Evolutionary conservation across 2,329 filamentous ascomycete species (phyloP).

Genomic region (Metarhizium brunneum): DNA sequence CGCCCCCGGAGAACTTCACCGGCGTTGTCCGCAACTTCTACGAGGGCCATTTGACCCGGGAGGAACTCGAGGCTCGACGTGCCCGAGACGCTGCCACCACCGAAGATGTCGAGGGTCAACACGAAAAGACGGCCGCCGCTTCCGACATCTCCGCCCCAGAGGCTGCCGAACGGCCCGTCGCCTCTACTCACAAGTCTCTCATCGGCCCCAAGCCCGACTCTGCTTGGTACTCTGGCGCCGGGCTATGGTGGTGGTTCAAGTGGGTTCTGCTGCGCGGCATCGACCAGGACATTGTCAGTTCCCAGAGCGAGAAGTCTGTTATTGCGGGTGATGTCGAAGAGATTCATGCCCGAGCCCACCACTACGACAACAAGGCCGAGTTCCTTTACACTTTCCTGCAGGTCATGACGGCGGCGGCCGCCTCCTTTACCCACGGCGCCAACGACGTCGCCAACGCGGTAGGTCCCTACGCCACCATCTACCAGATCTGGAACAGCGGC

Average conservation of each 20-base stretch:
- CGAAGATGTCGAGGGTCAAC: conserved; percentile 15
- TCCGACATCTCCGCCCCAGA: conserved; percentile 4
- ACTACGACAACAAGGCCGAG: conserved; percentile 54
- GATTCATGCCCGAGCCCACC: conserved; percentile 45
- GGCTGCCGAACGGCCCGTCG: conserved; percentile 20
- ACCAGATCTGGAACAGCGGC: conserved; percentile 46
- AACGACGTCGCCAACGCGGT: conserved; percentile 58
- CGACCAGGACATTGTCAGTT: conserved; percentile 30
- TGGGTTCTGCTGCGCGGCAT: conserved; percentile 37
- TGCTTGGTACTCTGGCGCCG: conserved; percentile 31
- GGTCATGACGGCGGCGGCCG: conserved; percentile 50
- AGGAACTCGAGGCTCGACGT: conserved; percentile 37
- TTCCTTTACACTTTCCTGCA: conserved; percentile 53
- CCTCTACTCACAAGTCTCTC: conserved; percentile 19
- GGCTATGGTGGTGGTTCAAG: conserved; percentile 36
- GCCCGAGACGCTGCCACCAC: conserved; percentile 14
- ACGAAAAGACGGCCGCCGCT: conserved; percentile 15
- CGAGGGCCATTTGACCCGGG: conserved; percentile 43
- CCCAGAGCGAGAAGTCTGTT: conserved; percentile 27
- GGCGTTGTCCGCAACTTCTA: conserved; percentile 44
- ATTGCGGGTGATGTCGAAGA: conserved; percentile 44
- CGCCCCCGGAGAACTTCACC: conserved; percentile 31
- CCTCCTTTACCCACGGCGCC: conserved; percentile 57
- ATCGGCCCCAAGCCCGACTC: conserved; percentile 32
- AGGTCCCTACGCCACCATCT: conserved; percentile 55